Percentiles rank a stretch among this genome's conserved stretches.
phyloP scores from a whole-genome alignment of 768 basidiomycete species.

The Polyporus arcularius region DNA sequence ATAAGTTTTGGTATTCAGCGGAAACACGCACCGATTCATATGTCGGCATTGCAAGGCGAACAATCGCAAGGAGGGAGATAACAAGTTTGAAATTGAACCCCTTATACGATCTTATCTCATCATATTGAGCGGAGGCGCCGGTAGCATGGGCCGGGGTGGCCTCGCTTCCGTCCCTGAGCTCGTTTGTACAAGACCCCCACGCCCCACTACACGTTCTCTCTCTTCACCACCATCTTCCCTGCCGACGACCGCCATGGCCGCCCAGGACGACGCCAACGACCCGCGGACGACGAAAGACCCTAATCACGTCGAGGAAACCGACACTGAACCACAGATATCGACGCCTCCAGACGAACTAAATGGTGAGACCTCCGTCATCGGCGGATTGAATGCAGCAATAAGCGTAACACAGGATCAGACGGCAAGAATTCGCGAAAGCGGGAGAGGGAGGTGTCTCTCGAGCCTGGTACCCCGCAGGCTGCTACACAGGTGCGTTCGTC shows the following conservation, averaged over 20 bases:
- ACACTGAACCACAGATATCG: conserved; percentile 4
- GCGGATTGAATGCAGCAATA: neutral
- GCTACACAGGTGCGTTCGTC: conserved; percentile 32
- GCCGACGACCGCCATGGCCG: conserved; percentile 3
- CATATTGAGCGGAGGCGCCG: conserved; percentile 3
- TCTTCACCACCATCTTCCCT: conserved; percentile 1
- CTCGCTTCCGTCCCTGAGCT: conserved; percentile 21
- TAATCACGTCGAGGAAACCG: neutral
- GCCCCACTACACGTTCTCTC: conserved; percentile 9
- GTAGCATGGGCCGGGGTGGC: conserved; percentile 12
- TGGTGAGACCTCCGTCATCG: conserved; percentile 3
- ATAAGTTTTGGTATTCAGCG: too few species aligned
- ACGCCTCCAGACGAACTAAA: conserved; percentile 16
- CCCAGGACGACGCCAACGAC: conserved; percentile 5
- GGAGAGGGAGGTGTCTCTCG: conserved; percentile 76
- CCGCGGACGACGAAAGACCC: neutral
- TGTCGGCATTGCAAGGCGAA: too few species aligned
- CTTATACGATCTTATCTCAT: conserved; percentile 12
- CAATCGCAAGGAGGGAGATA: too few species aligned
- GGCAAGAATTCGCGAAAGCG: conserved; percentile 65
- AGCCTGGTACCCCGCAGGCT: conserved; percentile 50
- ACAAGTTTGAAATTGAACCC: neutral
- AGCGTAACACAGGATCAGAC: conserved; percentile 27
- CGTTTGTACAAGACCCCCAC: conserved; percentile 22
- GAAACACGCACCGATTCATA: too few species aligned